Conservation (phyloP, 164 flowering plant species). For the Magnolia sinica region DNA sequence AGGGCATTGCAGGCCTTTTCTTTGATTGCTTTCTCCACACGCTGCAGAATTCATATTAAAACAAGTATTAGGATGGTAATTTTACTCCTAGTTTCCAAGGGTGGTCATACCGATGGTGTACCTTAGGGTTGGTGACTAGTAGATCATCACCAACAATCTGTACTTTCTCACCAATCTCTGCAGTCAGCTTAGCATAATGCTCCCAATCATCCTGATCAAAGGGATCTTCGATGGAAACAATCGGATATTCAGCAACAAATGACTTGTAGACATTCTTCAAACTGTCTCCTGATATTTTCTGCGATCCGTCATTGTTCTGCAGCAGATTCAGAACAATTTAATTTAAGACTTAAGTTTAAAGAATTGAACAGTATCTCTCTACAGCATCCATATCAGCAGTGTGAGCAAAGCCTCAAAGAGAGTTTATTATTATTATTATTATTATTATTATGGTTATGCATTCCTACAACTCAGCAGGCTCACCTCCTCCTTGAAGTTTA, state of each 20-base stretch:
- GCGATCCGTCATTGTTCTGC: slow-evolving; percentile 44
- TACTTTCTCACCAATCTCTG: slow-evolving; percentile 34
- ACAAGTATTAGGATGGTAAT: background rate
- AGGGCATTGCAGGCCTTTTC: slow-evolving; percentile 64
- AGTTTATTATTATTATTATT: too few species aligned
- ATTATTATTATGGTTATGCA: too few species aligned
- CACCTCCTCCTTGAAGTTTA: slow-evolving; percentile 40
- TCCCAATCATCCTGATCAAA: slow-evolving; percentile 48
- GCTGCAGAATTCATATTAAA: slow-evolving; percentile 22
- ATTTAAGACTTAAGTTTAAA: background rate
- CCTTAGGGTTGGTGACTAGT: slow-evolving; percentile 42
- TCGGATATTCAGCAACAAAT: slow-evolving; percentile 36
- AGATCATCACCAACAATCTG: slow-evolving; percentile 46
- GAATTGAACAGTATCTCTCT: too few species aligned
- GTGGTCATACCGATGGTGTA: background rate
- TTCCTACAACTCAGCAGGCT: background rate
- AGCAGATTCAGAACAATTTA: background rate
- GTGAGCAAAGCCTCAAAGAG: too few species aligned
- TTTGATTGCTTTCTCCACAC: slow-evolving; percentile 56
- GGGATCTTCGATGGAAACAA: slow-evolving; percentile 42
- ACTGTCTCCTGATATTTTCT: slow-evolving; percentile 37
- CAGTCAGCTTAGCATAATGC: slow-evolving; percentile 35
- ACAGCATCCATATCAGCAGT: too few species aligned
- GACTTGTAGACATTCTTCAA: slow-evolving; percentile 40
- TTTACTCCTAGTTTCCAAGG: background rate